phyloP scores from a whole-genome alignment of 768 basidiomycete species.

The Rhizopogon sp. region DNA sequence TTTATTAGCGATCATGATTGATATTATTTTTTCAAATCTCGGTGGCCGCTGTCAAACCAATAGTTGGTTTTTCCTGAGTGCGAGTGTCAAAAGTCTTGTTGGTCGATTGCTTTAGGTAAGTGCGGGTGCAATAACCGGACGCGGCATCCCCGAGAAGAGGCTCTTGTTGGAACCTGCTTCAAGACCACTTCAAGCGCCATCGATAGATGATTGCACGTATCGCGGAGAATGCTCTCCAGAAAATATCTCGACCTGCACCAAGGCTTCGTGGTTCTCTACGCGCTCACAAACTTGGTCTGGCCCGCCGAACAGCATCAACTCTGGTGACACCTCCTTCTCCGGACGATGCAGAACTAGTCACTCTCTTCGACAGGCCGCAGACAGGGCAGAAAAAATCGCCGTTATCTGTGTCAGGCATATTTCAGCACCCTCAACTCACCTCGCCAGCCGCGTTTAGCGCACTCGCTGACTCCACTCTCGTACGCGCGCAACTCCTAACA shows the following conservation, averaged over 20 bases:
- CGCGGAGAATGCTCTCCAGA: slow-evolving; percentile 37
- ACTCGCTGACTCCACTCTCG: slow-evolving; percentile 74
- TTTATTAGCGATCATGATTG: neutral
- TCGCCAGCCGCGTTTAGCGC: slow-evolving; percentile 63
- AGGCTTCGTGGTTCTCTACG: slow-evolving; percentile 40
- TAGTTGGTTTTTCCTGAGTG: neutral
- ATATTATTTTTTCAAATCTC: neutral
- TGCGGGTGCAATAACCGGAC: slow-evolving; percentile 1
- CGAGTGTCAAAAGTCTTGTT: neutral
- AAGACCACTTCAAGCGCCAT: neutral
- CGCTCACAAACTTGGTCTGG: slow-evolving; percentile 19
- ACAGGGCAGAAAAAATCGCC: slow-evolving; percentile 31
- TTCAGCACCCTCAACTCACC: slow-evolving; percentile 71
- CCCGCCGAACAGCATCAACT: slow-evolving; percentile 31
- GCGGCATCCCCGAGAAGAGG: neutral
- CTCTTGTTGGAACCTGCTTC: neutral
- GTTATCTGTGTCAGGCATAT: slow-evolving; percentile 69
- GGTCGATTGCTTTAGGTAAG: neutral
- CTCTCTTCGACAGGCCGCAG: slow-evolving; percentile 68
- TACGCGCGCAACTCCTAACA: slow-evolving; percentile 78
- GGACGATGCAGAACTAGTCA: slow-evolving; percentile 62
- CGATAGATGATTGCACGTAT: slow-evolving; percentile 31
- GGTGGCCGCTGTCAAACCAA: neutral
- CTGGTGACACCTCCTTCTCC: slow-evolving; percentile 48
- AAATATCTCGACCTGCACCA: slow-evolving; percentile 28